Evolutionary conservation across 129 eudicot genomes (phyloP).

Genomic region (Oenanthe sinensis): DNA sequence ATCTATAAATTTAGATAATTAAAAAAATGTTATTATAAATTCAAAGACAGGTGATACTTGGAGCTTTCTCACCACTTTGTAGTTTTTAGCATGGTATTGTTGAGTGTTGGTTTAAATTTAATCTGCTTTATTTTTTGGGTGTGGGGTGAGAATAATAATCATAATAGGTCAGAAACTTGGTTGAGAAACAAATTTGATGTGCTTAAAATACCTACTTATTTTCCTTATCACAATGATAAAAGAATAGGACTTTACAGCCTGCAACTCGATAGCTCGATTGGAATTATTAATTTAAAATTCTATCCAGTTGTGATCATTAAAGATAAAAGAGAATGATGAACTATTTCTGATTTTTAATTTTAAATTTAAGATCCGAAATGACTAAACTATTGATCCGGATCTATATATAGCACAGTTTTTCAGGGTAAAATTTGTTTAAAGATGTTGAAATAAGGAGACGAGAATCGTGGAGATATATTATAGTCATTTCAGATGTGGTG

Average conservation of each 20-base stretch:
- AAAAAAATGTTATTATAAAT: no score
- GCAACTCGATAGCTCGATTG: background rate
- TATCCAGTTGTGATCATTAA: background rate
- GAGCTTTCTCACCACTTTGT: no score
- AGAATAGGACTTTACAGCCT: background rate
- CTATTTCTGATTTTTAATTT: background rate
- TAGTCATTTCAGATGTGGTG: background rate
- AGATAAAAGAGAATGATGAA: background rate
- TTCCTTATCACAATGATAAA: background rate
- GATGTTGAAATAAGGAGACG: background rate
- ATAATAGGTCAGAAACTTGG: background rate
- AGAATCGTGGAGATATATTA: background rate
- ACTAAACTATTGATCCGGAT: background rate
- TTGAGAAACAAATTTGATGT: background rate
- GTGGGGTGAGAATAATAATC: conserved; percentile 1
- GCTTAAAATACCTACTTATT: background rate
- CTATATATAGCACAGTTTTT: no score
- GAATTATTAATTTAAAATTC: background rate
- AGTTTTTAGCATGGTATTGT: no score
- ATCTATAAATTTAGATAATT: no score
- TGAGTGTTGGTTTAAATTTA: no score
- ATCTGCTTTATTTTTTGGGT: background rate
- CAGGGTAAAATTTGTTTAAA: background rate
- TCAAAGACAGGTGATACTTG: no score
- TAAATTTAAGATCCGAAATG: background rate